Evolutionary conservation across 139 green algal species (phyloP).

Genomic region (Bryopsis sp.): DNA sequence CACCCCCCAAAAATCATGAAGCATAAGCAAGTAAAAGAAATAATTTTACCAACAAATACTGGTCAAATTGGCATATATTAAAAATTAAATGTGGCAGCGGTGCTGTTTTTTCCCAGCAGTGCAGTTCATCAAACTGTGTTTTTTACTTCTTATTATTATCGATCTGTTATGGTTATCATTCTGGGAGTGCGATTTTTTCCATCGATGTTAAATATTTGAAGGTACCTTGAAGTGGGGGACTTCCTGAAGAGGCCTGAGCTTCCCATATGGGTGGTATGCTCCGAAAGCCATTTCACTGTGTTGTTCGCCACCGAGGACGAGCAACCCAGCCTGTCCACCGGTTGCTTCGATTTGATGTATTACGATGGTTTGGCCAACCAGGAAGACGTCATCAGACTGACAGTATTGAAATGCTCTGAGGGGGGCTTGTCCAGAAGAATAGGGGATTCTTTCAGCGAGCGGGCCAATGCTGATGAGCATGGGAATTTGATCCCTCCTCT

Average conservation of each 20-base stretch:
- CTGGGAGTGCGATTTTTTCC: background rate
- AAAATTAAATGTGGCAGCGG: too few relatives aligned
- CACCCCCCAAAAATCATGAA: too few relatives aligned
- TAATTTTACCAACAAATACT: too few relatives aligned
- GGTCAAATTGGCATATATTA: too few relatives aligned
- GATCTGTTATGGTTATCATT: too few relatives aligned
- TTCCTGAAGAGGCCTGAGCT: constrained; percentile 47
- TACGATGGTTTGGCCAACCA: constrained; percentile 55
- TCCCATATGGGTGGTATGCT: constrained; percentile 63
- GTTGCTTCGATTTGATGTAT: constrained; percentile 42
- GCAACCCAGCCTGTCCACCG: background rate
- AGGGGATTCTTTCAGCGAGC: constrained; percentile 22
- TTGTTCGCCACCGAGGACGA: constrained; percentile 30
- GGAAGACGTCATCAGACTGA: constrained; percentile 26
- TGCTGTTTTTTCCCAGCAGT: too few relatives aligned
- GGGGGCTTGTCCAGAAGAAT: constrained; percentile 28
- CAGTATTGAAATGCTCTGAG: constrained; percentile 17
- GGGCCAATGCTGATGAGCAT: constrained; percentile 37
- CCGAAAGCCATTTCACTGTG: constrained; percentile 62
- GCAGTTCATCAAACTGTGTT: too few relatives aligned
- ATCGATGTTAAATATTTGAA: background rate
- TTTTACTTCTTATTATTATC: too few relatives aligned
- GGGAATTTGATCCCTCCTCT: constrained; percentile 44
- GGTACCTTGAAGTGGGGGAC: constrained; percentile 41
- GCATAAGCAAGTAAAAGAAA: too few relatives aligned